Conservation (phyloP, 768 basidiomycete genomes). For the Collybiopsis luxurians region DNA sequence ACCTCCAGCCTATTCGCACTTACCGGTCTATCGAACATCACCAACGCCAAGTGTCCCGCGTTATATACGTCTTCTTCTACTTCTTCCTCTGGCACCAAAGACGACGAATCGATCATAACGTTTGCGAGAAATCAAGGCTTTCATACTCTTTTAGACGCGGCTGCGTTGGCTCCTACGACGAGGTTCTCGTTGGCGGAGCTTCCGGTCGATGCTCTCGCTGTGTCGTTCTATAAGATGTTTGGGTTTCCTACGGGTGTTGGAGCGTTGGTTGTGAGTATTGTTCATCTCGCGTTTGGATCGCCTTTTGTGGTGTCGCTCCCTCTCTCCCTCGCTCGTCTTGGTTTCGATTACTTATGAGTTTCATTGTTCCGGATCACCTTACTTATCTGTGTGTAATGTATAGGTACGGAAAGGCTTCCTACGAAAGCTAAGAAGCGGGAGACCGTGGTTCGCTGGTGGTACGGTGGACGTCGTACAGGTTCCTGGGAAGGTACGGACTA, state of each 20-base stretch:
- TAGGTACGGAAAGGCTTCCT: conserved; percentile 51
- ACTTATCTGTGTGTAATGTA: no score
- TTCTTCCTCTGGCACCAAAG: neutral
- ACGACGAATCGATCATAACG: conserved; percentile 49
- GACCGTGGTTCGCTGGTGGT: conserved; percentile 83
- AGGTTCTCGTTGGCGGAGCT: conserved; percentile 60
- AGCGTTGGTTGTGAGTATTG: conserved; percentile 60
- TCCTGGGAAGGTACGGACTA: conserved; percentile 66
- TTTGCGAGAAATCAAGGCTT: conserved; percentile 71
- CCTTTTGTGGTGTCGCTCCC: no score
- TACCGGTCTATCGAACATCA: conserved; percentile 81
- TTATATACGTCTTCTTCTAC: neutral
- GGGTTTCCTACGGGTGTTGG: conserved; percentile 86
- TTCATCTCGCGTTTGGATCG: neutral
- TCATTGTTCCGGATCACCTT: no score
- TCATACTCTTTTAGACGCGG: conserved; percentile 75
- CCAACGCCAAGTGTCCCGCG: conserved; percentile 65
- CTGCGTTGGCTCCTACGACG: conserved; percentile 75
- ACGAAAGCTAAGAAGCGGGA: conserved; percentile 48
- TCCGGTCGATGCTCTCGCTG: conserved; percentile 77
- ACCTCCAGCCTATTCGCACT: conserved; percentile 67
- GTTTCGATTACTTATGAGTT: no score
- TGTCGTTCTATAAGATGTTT: conserved; percentile 91
- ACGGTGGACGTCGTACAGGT: conserved; percentile 83
- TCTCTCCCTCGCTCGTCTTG: neutral